Evolutionary conservation across 2,329 filamentous ascomycete species (phyloP).

Genomic region (Capronia americana): DNA sequence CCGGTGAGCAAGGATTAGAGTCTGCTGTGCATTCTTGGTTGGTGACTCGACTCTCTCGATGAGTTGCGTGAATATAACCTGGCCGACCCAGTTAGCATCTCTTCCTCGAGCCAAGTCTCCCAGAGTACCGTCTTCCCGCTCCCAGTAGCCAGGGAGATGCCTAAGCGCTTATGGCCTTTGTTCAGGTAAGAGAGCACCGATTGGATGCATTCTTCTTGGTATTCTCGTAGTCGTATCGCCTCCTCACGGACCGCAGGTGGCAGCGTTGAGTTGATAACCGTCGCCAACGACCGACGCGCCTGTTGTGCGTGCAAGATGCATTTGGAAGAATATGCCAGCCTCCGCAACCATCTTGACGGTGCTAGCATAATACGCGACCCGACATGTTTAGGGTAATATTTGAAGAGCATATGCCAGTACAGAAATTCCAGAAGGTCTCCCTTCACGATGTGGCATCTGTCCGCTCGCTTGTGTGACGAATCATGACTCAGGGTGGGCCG

Average conservation of each 20-base stretch:
- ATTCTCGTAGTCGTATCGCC: slow-evolving; percentile 72
- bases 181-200: slow-evolving; percentile 74
- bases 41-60: slow-evolving; percentile 75
- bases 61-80: slow-evolving; percentile 93
- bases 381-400: slow-evolving; percentile 1
- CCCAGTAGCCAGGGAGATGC: slow-evolving; percentile 85
- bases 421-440: too few species aligned
- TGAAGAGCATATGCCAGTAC: not conserved
- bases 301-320: slow-evolving; percentile 17
- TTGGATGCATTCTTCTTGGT: slow-evolving; percentile 91
- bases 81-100: slow-evolving; percentile 8
- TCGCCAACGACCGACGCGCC: slow-evolving; percentile 41
- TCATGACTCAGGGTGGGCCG: not conserved
- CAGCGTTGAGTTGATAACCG: slow-evolving; percentile 23
- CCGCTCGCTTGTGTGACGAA: not conserved
- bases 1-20: slow-evolving; percentile 89
- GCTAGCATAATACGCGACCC: slow-evolving; percentile 38
- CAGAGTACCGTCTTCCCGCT: slow-evolving; percentile 79
- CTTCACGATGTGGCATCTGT: not conserved
- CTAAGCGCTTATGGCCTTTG: slow-evolving; percentile 77
- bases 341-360: slow-evolving; percentile 42
- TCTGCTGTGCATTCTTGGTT: slow-evolving; percentile 69
- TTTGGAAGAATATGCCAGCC: slow-evolving; percentile 24
- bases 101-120: not conserved
- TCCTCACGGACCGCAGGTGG: slow-evolving; percentile 38